These are phyloP conservation scores for Thermomyces lanuginosus DNA, from an alignment of 2,329 filamentous ascomycete genomes.

Conservation along the genomic window DNA sequence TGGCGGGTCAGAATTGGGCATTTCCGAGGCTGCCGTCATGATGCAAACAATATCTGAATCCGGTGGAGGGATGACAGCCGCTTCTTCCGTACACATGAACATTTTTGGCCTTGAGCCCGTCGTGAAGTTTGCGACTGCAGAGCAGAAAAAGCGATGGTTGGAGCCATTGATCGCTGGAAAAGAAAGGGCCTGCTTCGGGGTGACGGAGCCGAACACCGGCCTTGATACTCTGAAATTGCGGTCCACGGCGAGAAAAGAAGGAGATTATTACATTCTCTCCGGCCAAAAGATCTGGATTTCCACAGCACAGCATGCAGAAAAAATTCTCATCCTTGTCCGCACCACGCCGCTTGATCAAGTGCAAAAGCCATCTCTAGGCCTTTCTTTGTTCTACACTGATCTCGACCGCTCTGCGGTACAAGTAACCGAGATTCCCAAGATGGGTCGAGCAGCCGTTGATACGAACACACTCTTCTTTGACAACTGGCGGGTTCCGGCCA, in stretches of 20 bases:
- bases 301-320: slow-evolving; percentile 35
- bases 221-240: slow-evolving; percentile 12
- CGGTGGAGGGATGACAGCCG: slow-evolving; percentile 28
- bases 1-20: slow-evolving; percentile 28
- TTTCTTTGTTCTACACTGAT: slow-evolving; percentile 32
- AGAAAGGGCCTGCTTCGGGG: slow-evolving; percentile 28
- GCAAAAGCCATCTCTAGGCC: slow-evolving; percentile 26
- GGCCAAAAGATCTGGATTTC: slow-evolving; percentile 32
- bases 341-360: slow-evolving; percentile 28
- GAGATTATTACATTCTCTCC: slow-evolving; percentile 21
- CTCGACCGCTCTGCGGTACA: slow-evolving; percentile 21
- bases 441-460: slow-evolving; percentile 31
- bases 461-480: slow-evolving; percentile 32
- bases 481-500: slow-evolving; percentile 24
- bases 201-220: slow-evolving; percentile 30
- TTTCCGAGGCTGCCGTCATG: slow-evolving; percentile 31
- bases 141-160: slow-evolving; percentile 27
- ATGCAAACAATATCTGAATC: slow-evolving; percentile 33
- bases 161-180: slow-evolving; percentile 24
- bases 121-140: slow-evolving; percentile 28
- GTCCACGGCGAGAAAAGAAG: slow-evolving; percentile 19
- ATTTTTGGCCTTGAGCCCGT: slow-evolving; percentile 33
- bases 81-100: slow-evolving; percentile 32
- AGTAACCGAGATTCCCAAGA: slow-evolving; percentile 31
- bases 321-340: slow-evolving; percentile 66